phyloP scores from a whole-genome alignment of 371 early-diverging fungal genomes.

The Circinella minor region DNA sequence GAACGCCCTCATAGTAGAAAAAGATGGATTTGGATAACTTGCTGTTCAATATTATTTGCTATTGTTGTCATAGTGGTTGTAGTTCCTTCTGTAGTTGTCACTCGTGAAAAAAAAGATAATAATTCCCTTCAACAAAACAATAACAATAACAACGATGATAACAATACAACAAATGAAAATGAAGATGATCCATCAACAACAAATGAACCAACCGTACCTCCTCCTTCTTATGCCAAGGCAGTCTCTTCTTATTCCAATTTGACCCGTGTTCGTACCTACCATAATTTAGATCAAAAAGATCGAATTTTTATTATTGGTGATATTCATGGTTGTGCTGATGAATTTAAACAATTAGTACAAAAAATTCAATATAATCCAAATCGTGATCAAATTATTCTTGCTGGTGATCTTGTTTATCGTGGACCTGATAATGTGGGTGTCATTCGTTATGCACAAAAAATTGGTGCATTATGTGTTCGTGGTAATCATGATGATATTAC shows the following conservation, averaged over 20 bases:
- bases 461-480: conserved; percentile 67
- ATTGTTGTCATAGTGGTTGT: conserved; percentile 39
- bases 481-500: conserved; percentile 84
- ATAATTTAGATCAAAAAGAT: conserved; percentile 27
- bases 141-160: conserved; percentile 10
- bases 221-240: conserved; percentile 23
- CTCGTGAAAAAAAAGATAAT: conserved; percentile 24
- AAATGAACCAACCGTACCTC: neutral
- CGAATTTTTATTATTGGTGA: conserved; percentile 75
- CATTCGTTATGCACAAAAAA: conserved; percentile 51
- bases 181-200: neutral
- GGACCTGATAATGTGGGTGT: conserved; percentile 74
- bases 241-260: conserved; percentile 49
- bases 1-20: neutral
- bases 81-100: conserved; percentile 41
- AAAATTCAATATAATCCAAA: conserved; percentile 43
- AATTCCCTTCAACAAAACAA: conserved; percentile 16
- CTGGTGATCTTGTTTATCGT: conserved; percentile 74
- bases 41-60: conserved; percentile 14
- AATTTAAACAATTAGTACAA: conserved; percentile 55
- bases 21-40: neutral
- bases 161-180: conserved; percentile 15
- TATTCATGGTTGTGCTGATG: conserved; percentile 67
- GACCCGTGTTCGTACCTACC: conserved; percentile 29
- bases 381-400: conserved; percentile 64